A percentile compares a stretch with the other conserved stretches of the same genome.
These are phyloP conservation scores for Pseudozyma tsukubaensis DNA, from an alignment of 1,284 basidiomycete species.

Conservation along the genomic window DNA sequence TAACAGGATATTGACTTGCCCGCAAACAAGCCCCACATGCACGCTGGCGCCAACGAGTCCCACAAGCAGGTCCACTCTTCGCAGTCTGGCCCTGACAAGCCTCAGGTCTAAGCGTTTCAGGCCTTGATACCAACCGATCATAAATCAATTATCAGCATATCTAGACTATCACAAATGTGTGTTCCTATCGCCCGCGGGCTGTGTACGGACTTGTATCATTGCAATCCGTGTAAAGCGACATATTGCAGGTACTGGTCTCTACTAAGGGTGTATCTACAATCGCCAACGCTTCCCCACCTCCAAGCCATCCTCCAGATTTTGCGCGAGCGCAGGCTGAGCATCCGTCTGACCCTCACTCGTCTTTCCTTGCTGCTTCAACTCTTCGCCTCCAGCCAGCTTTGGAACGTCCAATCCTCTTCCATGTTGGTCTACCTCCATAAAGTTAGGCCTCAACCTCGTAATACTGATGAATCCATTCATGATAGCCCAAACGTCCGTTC, in stretches of 20 bases:
- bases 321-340: not conserved
- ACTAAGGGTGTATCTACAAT: constrained; percentile 12
- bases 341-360: not conserved
- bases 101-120: constrained; percentile 13
- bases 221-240: not conserved
- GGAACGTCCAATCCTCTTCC: constrained; percentile 40
- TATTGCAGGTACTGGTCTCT: too few relatives aligned
- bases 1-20: constrained; percentile 42
- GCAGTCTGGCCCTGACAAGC: constrained; percentile 34
- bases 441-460: constrained; percentile 54
- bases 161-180: too few relatives aligned
- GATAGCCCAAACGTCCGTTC: constrained; percentile 65
- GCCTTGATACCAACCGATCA: not conserved
- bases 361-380: constrained; percentile 3
- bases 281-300: constrained; percentile 48
- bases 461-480: constrained; percentile 60
- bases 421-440: constrained; percentile 43
- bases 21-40: constrained; percentile 33
- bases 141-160: not conserved
- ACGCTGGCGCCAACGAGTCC: constrained; percentile 32
- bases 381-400: not conserved
- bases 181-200: too few relatives aligned
- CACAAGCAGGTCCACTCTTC: constrained; percentile 32
- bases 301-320: constrained; percentile 25
- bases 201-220: not conserved